Evolutionary conservation across 257 asterid species (phyloP).

Genomic region (Solanum gracilifrons): DNA sequence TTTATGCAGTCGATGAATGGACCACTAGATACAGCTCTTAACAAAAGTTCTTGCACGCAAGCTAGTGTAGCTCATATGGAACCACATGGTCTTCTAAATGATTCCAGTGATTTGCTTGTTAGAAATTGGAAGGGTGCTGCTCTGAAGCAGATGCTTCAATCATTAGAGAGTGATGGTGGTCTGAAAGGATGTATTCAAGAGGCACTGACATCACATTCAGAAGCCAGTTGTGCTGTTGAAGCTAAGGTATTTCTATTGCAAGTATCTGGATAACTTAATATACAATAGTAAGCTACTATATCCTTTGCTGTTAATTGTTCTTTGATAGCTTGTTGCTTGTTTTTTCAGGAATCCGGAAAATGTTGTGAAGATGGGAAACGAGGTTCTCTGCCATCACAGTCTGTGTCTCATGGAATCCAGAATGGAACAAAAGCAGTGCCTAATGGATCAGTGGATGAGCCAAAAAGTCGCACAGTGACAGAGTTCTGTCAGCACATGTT

Average conservation of each 20-base stretch:
- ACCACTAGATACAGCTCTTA: constrained; percentile 7
- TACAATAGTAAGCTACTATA: neutral
- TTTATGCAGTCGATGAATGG: constrained; percentile 25
- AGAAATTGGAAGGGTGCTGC: constrained; percentile 39
- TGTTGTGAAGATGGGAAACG: constrained; percentile 30
- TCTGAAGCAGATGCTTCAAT: constrained; percentile 47
- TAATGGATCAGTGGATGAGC: constrained; percentile 22
- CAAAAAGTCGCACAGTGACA: constrained; percentile 17
- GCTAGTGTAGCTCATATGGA: constrained; percentile 18
- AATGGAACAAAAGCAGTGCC: constrained; percentile 14
- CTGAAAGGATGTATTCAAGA: constrained; percentile 35
- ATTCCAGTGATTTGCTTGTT: constrained; percentile 18
- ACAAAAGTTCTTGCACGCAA: constrained; percentile 9
- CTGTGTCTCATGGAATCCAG: constrained; percentile 3
- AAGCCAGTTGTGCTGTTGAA: constrained; percentile 28
- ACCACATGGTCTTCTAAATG: constrained; percentile 5
- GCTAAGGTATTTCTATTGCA: constrained; percentile 30
- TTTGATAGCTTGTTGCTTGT: neutral
- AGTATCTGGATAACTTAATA: neutral
- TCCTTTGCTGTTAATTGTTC: neutral
- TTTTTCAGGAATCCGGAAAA: constrained; percentile 35
- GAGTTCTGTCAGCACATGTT: constrained; percentile 40
- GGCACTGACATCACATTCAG: constrained; percentile 29
- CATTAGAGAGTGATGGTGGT: constrained; percentile 41
- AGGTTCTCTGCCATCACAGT: constrained; percentile 16